Base-by-base conservation (phyloP, 345 rosid genomes). In the Pseudoturritis turrita region DNA sequence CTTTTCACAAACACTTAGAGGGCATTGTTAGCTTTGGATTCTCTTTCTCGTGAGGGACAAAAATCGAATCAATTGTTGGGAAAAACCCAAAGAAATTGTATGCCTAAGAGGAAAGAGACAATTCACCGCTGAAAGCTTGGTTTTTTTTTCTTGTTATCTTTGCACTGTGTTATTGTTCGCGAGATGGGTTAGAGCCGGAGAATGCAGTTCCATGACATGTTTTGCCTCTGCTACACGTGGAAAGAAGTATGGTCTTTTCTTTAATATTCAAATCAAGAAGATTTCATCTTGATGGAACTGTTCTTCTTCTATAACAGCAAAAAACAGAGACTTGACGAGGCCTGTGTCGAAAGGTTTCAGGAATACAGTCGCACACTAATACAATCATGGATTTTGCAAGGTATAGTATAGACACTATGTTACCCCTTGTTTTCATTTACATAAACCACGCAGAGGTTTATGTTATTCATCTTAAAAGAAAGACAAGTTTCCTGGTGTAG, bases 341-440 rank as follows among this genome's bases (percentile, higher is more conserved):
- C 91, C 23, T 95, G 98, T 72, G 83, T 89, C 4, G 98, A 95
- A 80, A 90, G 98, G 85, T 95, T 78, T 82, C 80, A 89, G 80
- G 94, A 89, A 58, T 87, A 91, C 69, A 95, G 98, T 71, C 89
- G 98, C 64, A 77, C 90, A 2, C 75, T 77, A 11, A 84, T 89
- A 71, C 97, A 95, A 66, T 89, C 99, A 18, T 91, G 99, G 96
- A 89, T 95, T 56, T 39, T 92, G 72, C 99, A 92, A 87, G 99
- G 98, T 88, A 71, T n/a, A n/a, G n/a, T n/a, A n/a, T 23, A 36
- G 8, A 33, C 35, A 33, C 37, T 9, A 33, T 2, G 6, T 29
- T 7, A 6, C 33, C 7, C 11, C 2, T 8, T 33, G 37, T 33
- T 2, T 33, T 33, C 37, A 3, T 33, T 0, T 33, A 33, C 37